These are phyloP conservation scores for Colletotrichum caudatum DNA, from an alignment of 2,329 filamentous ascomycete genomes.

Conservation along the genomic window DNA sequence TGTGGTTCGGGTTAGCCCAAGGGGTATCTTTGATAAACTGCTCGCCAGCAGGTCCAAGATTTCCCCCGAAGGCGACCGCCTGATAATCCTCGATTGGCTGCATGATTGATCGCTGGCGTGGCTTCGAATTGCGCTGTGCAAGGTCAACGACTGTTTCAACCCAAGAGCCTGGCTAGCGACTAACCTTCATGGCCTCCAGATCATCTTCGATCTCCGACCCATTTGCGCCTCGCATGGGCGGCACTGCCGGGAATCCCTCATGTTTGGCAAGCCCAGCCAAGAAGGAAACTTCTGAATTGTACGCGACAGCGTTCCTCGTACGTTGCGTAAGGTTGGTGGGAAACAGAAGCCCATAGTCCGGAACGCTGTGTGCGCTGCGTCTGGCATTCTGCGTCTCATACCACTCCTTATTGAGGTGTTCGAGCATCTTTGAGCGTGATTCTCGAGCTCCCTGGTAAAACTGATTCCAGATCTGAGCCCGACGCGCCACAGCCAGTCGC, in stretches of 20 bases:
- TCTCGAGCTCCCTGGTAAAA: conserved; percentile 90
- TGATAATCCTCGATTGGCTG: conserved; percentile 62
- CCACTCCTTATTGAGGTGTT: conserved; percentile 87
- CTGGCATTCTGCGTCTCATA: conserved; percentile 93
- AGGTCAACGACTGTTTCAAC: neutral
- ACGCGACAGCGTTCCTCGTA: conserved; percentile 86
- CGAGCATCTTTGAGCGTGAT: conserved; percentile 82
- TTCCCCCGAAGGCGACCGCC: conserved; percentile 59
- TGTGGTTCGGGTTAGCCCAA: conserved; percentile 91
- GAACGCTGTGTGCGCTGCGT: conserved; percentile 81
- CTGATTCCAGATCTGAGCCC: conserved; percentile 88
- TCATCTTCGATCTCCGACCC: conserved; percentile 85
- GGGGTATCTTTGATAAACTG: conserved; percentile 90
- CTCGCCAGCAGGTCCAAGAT: conserved; percentile 78
- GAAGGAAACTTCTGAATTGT: conserved; percentile 94
- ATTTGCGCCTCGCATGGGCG: conserved; percentile 80
- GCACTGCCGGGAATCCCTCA: conserved; percentile 95
- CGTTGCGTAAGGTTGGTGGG: conserved; percentile 82
- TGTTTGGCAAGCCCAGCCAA: conserved; percentile 93
- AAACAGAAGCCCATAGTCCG: conserved; percentile 86
- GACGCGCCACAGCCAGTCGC: conserved; percentile 81
- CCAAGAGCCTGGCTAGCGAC: neutral
- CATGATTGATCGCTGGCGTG: conserved; percentile 53
- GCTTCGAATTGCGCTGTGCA: conserved; percentile 35
- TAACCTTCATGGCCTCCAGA: conserved; percentile 86